These are phyloP conservation scores for Parvularia atlantis DNA, from an alignment of 78 protist species.

Conservation along the genomic window DNA sequence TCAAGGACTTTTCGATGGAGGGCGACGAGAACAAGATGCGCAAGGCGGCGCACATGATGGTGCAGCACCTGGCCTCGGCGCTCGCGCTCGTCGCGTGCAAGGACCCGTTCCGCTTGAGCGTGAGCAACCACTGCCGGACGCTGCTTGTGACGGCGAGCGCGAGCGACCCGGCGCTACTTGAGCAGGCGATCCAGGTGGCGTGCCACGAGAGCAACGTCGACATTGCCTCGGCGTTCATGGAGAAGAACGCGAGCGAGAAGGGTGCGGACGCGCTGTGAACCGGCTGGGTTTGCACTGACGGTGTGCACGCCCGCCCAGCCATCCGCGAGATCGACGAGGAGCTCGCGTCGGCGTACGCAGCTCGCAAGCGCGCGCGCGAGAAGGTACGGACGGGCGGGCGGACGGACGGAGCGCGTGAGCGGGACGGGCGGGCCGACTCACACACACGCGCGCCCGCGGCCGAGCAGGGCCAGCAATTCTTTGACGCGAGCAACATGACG, in stretches of 20 bases:
- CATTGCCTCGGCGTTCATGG: conserved; percentile 70
- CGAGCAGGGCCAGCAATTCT: conserved; percentile 34
- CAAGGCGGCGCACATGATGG: conserved; percentile 83
- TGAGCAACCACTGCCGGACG: conserved; percentile 40
- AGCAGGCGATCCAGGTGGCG: conserved; percentile 44
- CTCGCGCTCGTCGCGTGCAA: conserved; percentile 87
- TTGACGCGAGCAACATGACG: conserved; percentile 32
- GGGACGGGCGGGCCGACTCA: background rate
- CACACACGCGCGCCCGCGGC: no score
- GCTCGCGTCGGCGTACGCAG: conserved; percentile 37
- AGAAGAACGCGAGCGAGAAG: conserved; percentile 79
- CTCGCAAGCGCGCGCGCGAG: conserved; percentile 50
- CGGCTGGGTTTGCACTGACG: no score
- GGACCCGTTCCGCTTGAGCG: conserved; percentile 76
- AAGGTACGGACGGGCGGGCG: no score
- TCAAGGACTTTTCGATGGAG: conserved; percentile 92
- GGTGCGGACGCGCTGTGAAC: no score
- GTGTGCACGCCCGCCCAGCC: no score
- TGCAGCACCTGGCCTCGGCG: conserved; percentile 67
- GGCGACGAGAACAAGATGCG: conserved; percentile 72
- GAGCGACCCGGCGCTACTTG: conserved; percentile 24
- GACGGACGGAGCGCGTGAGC: no score
- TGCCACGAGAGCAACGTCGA: conserved; percentile 77
- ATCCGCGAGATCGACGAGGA: conserved; percentile 62
- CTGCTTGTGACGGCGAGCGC: conserved; percentile 14